phyloP scores from a whole-genome alignment of 2,329 filamentous ascomycete genomes.

The Sphaerulina musiva region DNA sequence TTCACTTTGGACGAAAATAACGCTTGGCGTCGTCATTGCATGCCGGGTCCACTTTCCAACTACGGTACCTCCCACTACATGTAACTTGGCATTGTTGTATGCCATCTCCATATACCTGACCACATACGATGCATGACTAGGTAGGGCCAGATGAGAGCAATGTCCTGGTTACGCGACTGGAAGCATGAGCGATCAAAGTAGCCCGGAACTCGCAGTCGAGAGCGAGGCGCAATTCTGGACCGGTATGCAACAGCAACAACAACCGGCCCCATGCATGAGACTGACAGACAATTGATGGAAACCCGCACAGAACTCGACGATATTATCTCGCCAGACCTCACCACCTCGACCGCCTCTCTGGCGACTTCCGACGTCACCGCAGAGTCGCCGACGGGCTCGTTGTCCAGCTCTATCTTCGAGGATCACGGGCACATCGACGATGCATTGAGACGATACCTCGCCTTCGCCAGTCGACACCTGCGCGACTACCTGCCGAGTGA shows the following conservation, averaged over 20 bases:
- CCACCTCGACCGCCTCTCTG: not conserved
- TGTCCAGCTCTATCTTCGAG: slow-evolving; percentile 25
- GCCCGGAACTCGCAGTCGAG: slow-evolving; percentile 53
- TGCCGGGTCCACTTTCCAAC: not conserved
- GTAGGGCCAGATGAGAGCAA: not conserved
- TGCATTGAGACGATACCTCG: slow-evolving; percentile 74
- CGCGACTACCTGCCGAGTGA: slow-evolving; percentile 66
- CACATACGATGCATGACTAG: no score
- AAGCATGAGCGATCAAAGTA: slow-evolving; percentile 56
- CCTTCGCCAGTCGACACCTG: slow-evolving; percentile 67
- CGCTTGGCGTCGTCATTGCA: no score
- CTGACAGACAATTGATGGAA: not conserved
- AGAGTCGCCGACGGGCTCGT: slow-evolving; percentile 54
- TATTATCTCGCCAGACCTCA: slow-evolving; percentile 42
- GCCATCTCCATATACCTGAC: no score
- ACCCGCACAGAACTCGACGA: slow-evolving; percentile 55
- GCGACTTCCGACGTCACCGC: not conserved
- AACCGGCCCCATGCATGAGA: not conserved
- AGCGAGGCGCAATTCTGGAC: slow-evolving; percentile 84
- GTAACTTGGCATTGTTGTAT: not conserved
- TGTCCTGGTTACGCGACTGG: slow-evolving; percentile 6
- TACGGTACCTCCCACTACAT: not conserved
- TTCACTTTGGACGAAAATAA: no score
- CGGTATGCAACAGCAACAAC: slow-evolving; percentile 49
- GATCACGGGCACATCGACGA: slow-evolving; percentile 71